Percentiles rank a stretch among this genome's conserved stretches.
phyloP scores from a whole-genome alignment of 2,329 filamentous ascomycete genomes.

The Coniochaeta pulveracea region DNA sequence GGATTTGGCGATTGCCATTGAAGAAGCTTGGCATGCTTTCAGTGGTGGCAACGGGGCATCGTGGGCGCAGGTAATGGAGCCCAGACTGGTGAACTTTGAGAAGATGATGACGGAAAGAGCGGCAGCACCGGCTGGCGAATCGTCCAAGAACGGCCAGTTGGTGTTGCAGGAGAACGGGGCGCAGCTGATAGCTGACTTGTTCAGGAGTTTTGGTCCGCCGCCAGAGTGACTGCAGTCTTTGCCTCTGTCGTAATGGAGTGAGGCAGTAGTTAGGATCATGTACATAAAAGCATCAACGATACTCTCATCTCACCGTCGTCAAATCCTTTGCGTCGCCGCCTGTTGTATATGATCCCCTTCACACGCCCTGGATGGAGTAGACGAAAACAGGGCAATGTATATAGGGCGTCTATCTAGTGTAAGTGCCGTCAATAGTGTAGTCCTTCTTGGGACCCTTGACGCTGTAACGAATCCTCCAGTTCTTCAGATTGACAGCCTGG shows the following conservation, averaged over 20 bases:
- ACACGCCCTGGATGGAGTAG: too few species aligned
- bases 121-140: conserved; percentile 6
- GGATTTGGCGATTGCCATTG: conserved; percentile 25
- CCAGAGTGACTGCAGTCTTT: too few species aligned
- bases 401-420: conserved; percentile 32
- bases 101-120: conserved; percentile 9
- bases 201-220: conserved; percentile 1
- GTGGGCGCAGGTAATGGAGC: conserved; percentile 10
- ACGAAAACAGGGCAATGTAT: too few species aligned
- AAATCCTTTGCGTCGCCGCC: too few species aligned
- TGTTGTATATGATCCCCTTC: too few species aligned
- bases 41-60: conserved; percentile 2
- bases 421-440: conserved; percentile 48
- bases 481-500: conserved; percentile 39
- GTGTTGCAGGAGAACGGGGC: conserved; percentile 10
- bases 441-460: conserved; percentile 67
- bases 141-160: conserved; percentile 5
- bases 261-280: too few species aligned
- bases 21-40: conserved; percentile 5
- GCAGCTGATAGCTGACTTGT: conserved; percentile 4
- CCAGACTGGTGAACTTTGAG: conserved; percentile 14
- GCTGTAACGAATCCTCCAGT: conserved; percentile 51
- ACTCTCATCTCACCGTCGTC: too few species aligned
- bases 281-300: too few species aligned
- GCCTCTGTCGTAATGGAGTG: too few species aligned